These are phyloP conservation scores for Agaricus bisporus DNA, from an alignment of 768 basidiomycete genomes.

Conservation along the genomic window DNA sequence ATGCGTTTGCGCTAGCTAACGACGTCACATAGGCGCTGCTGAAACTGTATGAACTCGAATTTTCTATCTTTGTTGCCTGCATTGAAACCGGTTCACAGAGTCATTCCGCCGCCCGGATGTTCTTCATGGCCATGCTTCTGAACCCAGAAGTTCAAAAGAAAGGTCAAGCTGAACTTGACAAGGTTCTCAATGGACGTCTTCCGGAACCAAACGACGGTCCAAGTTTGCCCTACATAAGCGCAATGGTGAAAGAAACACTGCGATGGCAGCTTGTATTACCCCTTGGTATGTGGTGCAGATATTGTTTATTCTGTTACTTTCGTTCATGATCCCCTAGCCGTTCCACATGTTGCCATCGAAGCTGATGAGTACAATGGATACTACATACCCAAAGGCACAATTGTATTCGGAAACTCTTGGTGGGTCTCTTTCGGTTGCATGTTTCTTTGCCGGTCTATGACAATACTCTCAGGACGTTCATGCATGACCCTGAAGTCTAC, in stretches of 20 bases:
- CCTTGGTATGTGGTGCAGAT: conserved; percentile 12
- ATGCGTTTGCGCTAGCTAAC: background rate
- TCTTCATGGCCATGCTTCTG: conserved; percentile 15
- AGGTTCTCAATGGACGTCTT: conserved; percentile 24
- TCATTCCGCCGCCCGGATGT: conserved; percentile 11
- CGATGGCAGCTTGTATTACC: conserved; percentile 17
- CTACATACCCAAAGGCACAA: conserved; percentile 32
- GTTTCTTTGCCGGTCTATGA: background rate
- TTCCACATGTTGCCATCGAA: conserved; percentile 23
- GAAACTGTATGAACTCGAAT: conserved; percentile 6
- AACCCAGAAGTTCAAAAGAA: conserved; percentile 16
- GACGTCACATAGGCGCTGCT: conserved; percentile 1
- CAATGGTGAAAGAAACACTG: conserved; percentile 19
- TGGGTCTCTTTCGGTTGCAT: conserved; percentile 8
- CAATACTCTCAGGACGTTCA: conserved; percentile 1
- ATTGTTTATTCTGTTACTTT: too few species aligned
- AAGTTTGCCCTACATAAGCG: conserved; percentile 19
- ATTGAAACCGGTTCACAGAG: background rate
- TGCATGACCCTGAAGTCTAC: conserved; percentile 9
- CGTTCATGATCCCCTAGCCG: conserved; percentile 11
- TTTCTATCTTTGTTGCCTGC: background rate
- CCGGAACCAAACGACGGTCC: conserved; percentile 19
- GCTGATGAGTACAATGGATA: conserved; percentile 33
- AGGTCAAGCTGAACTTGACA: conserved; percentile 33
- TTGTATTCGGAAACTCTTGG: conserved; percentile 34